phyloP scores from a whole-genome alignment of 2,329 filamentous ascomycete species.

The Pseudocercospora vitis region DNA sequence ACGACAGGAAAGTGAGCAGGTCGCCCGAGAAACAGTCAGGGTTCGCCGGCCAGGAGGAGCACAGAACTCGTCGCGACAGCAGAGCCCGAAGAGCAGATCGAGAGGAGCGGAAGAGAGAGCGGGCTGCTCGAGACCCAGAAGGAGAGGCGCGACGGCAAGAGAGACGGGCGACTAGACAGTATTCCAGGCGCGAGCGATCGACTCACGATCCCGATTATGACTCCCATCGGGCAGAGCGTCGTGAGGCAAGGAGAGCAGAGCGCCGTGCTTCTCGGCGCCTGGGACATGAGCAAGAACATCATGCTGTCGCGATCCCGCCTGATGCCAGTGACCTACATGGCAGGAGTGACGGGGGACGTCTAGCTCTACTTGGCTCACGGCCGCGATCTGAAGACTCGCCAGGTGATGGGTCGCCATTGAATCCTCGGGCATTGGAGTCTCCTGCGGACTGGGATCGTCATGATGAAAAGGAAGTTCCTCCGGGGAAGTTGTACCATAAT shows the following conservation, averaged over 20 bases:
- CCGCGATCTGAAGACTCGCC: neutral
- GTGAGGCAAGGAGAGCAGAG: constrained; percentile 10
- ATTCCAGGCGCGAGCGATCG: constrained; percentile 4
- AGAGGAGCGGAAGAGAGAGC: constrained; percentile 1
- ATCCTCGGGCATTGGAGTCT: neutral
- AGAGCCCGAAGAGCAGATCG: neutral
- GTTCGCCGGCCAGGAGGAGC: neutral
- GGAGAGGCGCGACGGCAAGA: constrained; percentile 3
- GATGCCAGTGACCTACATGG: neutral
- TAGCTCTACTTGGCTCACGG: neutral
- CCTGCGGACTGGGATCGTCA: neutral
- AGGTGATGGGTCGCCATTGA: neutral
- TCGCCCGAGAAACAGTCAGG: neutral
- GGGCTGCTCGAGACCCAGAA: constrained; percentile 13
- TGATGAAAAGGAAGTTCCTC: neutral
- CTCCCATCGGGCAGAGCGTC: constrained; percentile 6
- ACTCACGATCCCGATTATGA: constrained; percentile 8
- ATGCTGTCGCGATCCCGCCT: neutral
- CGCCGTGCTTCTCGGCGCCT: constrained; percentile 2
- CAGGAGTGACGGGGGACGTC: neutral
- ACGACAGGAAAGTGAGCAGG: neutral
- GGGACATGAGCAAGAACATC: neutral
- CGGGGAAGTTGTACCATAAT: neutral
- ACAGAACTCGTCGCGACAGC: neutral
- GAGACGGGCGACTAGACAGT: constrained; percentile 1